Conservation (phyloP, 257 asterid genomes). For the Solanum stenotomum region DNA sequence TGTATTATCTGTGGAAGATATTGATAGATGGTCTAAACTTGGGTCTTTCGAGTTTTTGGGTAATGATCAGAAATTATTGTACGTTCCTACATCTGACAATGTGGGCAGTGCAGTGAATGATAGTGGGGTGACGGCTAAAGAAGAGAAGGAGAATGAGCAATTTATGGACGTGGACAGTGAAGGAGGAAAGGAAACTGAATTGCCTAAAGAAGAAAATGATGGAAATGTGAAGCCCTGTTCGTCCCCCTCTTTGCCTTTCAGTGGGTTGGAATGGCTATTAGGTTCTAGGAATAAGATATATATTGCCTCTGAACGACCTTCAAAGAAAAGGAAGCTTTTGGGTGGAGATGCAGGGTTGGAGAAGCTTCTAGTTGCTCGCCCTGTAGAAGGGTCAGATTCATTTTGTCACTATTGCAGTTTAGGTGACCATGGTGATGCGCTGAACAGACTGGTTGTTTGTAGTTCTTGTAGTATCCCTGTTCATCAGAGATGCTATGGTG, state of each 20-base stretch:
- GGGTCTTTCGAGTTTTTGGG: constrained; percentile 21
- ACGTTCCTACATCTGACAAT: constrained; percentile 29
- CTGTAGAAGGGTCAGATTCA: constrained; percentile 67
- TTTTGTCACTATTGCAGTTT: constrained; percentile 81
- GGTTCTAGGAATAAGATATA: constrained; percentile 84
- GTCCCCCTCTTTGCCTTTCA: constrained; percentile 15
- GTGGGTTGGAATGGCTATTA: constrained; percentile 90
- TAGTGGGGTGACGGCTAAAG: constrained; percentile 11
- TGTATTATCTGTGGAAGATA: constrained; percentile 47
- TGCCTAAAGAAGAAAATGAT: constrained; percentile 14
- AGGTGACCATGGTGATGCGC: constrained; percentile 49
- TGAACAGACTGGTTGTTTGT: constrained; percentile 67
- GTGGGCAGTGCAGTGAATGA: constrained; percentile 8
- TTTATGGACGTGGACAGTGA: constrained; percentile 44
- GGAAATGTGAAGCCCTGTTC: constrained; percentile 16
- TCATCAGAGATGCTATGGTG: constrained; percentile 96
- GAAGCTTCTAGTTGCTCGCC: constrained; percentile 68
- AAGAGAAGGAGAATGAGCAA: constrained; percentile 27
- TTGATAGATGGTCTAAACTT: constrained; percentile 43
- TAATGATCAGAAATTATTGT: constrained; percentile 34
- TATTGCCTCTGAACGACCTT: constrained; percentile 77
- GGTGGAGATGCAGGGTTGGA: constrained; percentile 90
- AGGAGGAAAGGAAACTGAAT: constrained; percentile 2
- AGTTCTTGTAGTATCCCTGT: constrained; percentile 69
- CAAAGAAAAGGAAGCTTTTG: constrained; percentile 83